Evolutionary conservation across 2,329 filamentous ascomycete genomes (phyloP).

Genomic region (Diaporthe nobilis): DNA sequence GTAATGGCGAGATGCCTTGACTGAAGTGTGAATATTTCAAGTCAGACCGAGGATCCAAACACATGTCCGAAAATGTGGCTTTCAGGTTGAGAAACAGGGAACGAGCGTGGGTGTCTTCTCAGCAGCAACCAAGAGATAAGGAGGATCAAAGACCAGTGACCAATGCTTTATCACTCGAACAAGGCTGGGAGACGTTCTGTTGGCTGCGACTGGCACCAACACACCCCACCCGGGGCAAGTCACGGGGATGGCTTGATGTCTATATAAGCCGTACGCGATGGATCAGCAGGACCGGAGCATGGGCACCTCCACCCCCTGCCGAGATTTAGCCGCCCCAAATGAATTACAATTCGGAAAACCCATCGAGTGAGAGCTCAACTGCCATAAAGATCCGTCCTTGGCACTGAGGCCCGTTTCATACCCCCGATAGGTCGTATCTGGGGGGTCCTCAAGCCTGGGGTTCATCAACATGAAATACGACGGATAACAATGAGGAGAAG

Average conservation of each 20-base stretch:
- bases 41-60: neutral
- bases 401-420: slow-evolving; percentile 28
- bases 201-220: neutral
- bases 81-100: neutral
- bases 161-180: neutral
- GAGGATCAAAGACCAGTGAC: slow-evolving; percentile 2
- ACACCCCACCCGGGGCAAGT: slow-evolving; percentile 27
- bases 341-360: slow-evolving; percentile 34
- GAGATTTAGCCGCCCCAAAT: slow-evolving; percentile 50
- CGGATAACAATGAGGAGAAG: slow-evolving; percentile 9
- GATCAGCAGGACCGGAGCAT: slow-evolving; percentile 38
- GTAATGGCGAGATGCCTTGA: neutral
- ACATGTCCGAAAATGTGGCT: neutral
- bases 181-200: neutral
- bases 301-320: slow-evolving; percentile 41
- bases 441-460: slow-evolving; percentile 5
- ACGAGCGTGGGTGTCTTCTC: slow-evolving; percentile 25
- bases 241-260: slow-evolving; percentile 39
- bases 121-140: neutral
- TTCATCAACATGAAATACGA: slow-evolving; percentile 31
- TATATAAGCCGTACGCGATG: slow-evolving; percentile 44
- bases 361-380: slow-evolving; percentile 18
- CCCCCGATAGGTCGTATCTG: neutral
- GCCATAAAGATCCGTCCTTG: slow-evolving; percentile 10
- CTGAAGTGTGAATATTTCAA: neutral